Evolutionary conservation across 2,329 filamentous ascomycete species (phyloP).

Genomic region (Tolypocladium endophyticum): DNA sequence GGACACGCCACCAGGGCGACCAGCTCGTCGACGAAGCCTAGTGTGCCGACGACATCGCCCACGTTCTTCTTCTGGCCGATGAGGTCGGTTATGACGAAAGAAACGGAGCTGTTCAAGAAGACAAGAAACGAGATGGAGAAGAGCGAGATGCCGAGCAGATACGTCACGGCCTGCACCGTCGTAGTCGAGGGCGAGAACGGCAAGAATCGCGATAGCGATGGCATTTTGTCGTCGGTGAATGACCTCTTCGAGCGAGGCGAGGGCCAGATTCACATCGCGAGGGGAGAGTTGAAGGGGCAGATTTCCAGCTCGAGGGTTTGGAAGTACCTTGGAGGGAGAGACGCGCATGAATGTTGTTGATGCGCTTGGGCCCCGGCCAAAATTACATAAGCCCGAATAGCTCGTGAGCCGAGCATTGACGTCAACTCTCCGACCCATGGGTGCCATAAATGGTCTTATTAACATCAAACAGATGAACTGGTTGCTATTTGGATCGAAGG

Average conservation of each 20-base stretch:
- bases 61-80: constrained; percentile 64
- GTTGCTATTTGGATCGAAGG: neutral
- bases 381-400: neutral
- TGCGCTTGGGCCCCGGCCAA: neutral
- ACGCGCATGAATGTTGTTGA: neutral
- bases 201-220: constrained; percentile 32
- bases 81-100: constrained; percentile 76
- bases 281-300: neutral
- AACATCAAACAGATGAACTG: neutral
- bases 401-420: neutral
- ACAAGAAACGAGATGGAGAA: constrained; percentile 86
- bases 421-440: neutral
- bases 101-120: constrained; percentile 76
- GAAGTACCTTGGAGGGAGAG: neutral
- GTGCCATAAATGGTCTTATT: neutral
- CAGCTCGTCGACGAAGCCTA: constrained; percentile 77
- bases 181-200: constrained; percentile 53
- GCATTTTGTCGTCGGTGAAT: constrained; percentile 13
- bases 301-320: neutral
- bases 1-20: constrained; percentile 74
- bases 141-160: constrained; percentile 71
- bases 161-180: constrained; percentile 54
- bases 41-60: constrained; percentile 71
- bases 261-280: constrained; percentile 6
- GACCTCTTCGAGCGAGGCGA: constrained; percentile 4